Evolutionary conservation across 208 protist species (phyloP).

Genomic region (Leishmania tarentolae): DNA sequence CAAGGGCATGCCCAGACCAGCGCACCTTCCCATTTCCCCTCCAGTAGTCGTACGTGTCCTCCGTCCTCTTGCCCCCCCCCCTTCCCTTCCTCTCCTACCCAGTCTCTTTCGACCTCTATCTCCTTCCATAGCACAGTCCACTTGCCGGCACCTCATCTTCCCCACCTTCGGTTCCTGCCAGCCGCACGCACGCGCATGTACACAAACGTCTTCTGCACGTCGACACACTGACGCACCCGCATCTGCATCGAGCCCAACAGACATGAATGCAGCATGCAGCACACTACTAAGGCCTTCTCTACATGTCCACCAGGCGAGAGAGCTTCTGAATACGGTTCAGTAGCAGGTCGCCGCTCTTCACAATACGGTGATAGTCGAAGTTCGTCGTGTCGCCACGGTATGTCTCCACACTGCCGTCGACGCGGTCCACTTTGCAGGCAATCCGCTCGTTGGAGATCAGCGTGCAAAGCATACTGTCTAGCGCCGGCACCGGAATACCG

Average conservation of each 20-base stretch:
- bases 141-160: neutral
- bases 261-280: neutral
- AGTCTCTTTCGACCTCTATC: neutral
- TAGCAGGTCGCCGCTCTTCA: conserved; percentile 97
- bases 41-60: neutral
- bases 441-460: conserved; percentile 97
- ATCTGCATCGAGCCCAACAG: neutral
- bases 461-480: conserved; percentile 95
- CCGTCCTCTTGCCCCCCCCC: neutral
- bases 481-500: conserved; percentile 87
- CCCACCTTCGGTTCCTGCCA: neutral
- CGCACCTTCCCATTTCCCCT: neutral
- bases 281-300: neutral
- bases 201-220: neutral
- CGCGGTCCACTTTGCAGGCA: conserved; percentile 98
- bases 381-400: conserved; percentile 97
- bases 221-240: neutral
- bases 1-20: neutral
- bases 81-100: neutral
- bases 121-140: neutral
- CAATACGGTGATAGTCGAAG: conserved; percentile 95
- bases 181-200: neutral
- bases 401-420: conserved; percentile 96
- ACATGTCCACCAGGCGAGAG: conserved; percentile 95
- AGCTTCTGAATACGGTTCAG: conserved; percentile 99